A percentile compares a stretch with the other conserved stretches of the same genome.
Evolutionary conservation across 1,284 basidiomycete species (phyloP).

Genomic region (Cutaneotrichosporon sp.): DNA sequence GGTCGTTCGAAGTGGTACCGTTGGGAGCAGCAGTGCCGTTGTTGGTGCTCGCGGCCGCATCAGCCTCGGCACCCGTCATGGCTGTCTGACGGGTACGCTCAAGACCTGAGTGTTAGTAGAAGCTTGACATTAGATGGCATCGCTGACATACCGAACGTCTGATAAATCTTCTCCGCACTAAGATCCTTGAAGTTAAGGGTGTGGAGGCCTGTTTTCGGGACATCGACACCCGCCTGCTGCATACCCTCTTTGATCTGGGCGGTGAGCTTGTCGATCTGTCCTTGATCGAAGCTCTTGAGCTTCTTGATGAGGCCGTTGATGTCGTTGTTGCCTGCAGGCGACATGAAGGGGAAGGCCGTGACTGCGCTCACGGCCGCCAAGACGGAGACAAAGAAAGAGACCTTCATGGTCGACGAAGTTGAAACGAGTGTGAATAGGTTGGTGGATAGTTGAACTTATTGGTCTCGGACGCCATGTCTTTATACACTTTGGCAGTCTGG

Average conservation of each 20-base stretch:
- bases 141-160: conserved; percentile 2
- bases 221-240: conserved; percentile 3
- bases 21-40: conserved; percentile 2
- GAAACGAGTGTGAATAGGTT: conserved; percentile 3
- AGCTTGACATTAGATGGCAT: not conserved
- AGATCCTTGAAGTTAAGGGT: conserved; percentile 2
- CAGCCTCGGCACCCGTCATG: too few relatives aligned
- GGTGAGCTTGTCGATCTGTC: conserved; percentile 4
- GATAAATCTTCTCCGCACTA: conserved; percentile 2
- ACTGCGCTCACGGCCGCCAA: conserved; percentile 4
- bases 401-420: conserved; percentile 7
- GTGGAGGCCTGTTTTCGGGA: conserved; percentile 5
- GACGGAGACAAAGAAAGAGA: conserved; percentile 3
- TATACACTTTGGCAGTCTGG: not conserved
- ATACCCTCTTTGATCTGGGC: conserved; percentile 9
- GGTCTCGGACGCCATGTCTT: not conserved
- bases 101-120: not conserved
- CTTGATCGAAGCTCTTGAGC: conserved; percentile 5
- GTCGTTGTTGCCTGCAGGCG: conserved; percentile 4
- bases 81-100: not conserved
- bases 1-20: too few relatives aligned
- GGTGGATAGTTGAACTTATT: not conserved
- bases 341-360: conserved; percentile 13
- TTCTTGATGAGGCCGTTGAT: conserved; percentile 3
- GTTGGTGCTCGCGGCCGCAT: too few relatives aligned